phyloP scores from a whole-genome alignment of 345 rosid species.

The Turritis glabra region DNA sequence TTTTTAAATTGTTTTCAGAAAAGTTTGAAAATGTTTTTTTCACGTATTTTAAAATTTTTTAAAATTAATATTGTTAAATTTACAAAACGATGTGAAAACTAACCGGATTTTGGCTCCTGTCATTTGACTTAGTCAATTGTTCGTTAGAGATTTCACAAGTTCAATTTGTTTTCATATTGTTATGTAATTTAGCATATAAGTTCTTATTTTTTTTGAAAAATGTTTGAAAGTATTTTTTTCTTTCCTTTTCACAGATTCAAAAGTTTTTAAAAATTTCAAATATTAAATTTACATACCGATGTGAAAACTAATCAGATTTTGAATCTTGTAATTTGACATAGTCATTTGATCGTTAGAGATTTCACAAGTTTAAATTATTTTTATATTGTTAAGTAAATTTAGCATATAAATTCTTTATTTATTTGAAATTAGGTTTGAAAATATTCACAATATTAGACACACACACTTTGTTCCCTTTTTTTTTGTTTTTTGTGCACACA shows the following conservation, averaged over 20 bases:
- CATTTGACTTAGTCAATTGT: not conserved
- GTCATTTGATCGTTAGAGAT: not conserved
- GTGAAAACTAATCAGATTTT: not conserved
- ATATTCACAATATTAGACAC: no score
- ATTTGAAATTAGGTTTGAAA: no score
- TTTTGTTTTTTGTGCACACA: no score
- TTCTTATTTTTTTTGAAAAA: no score
- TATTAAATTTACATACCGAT: not conserved
- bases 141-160: not conserved
- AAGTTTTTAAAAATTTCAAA: not conserved
- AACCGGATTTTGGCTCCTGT: not conserved
- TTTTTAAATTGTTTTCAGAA: no score
- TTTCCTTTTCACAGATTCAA: not conserved
- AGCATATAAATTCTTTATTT: no score
- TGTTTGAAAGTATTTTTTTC: no score
- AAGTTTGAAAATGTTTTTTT: no score
- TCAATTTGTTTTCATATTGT: not conserved
- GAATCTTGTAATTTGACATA: not conserved
- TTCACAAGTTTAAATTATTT: not conserved
- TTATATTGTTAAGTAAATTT: not conserved
- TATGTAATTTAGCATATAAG: not conserved
- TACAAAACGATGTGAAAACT: not conserved
- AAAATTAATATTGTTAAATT: not conserved
- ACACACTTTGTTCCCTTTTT: no score
- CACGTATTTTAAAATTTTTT: not conserved